Base-by-base conservation (phyloP, 441 rosid species). In the Adansonia grandidieri region DNA sequence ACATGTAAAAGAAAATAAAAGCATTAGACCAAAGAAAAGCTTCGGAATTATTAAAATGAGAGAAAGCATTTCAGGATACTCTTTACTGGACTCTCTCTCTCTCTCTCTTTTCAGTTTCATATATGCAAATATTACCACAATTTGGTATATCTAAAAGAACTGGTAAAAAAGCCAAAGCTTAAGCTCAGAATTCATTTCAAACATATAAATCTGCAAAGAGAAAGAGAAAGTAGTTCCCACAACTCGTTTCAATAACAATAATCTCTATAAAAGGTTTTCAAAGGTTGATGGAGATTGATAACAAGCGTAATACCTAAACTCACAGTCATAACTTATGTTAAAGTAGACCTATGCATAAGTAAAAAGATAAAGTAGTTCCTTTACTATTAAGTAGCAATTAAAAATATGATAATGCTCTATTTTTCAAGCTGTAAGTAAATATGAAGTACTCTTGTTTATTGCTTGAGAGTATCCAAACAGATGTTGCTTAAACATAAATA, bases 1-100 rank as follows among this genome's bases (percentile, higher is more conserved):
- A 88, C 82, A 84, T 75, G 60, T 78, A 80, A 67, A 77, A 80
- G 11, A 28, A 17, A 28, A 71, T 3, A 45, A 44, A 4, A 68
- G 44, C 1, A 64, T 22, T 64, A n/a, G 22, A 9, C 45, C 47
- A 75, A 62, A 64, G 22, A 62, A 54, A 28, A 54, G 15, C 5
- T 9, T 71, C n/a, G 20, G 17, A 4, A 28, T 28, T 71, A 53
- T 71, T 71, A 17, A 71, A 20, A 10, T 9, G 11, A 0, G n/a
- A 63, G n/a, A 37, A 71, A 15, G 48, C 61, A 28, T 53, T 71
- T 24, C 62, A n/a, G 24, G 62, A 11, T 28, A 32, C 20, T 15
- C n/a, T 28, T 37, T 11, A 68, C 9, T 51, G 47, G 14, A 51
- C 32, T 28, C 32, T 28, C 32, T 28, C 32, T 28, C 32, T 28